Conservation (phyloP, 2,329 filamentous ascomycete genomes). For the Zopfia rhizophila region DNA sequence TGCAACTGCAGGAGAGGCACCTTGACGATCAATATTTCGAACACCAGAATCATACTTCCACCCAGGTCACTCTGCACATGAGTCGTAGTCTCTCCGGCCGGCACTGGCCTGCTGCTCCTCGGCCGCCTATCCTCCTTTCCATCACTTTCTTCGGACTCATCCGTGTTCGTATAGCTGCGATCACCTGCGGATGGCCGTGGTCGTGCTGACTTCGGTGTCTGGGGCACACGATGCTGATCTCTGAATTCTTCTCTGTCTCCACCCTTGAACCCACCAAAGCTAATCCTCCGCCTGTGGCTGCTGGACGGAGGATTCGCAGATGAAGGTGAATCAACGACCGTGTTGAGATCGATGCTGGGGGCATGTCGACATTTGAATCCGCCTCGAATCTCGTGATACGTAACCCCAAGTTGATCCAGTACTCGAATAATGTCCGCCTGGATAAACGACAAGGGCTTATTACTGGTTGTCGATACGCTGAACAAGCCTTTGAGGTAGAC, state of each 20-base stretch:
- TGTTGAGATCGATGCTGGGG: slow-evolving; percentile 88
- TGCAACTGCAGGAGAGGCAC: slow-evolving; percentile 92
- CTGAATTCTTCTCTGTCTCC: slow-evolving; percentile 76
- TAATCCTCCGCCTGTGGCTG: slow-evolving; percentile 80
- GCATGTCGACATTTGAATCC: slow-evolving; percentile 90
- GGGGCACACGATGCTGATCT: slow-evolving; percentile 66
- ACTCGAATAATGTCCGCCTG: slow-evolving; percentile 91
- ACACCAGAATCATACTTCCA: slow-evolving; percentile 83
- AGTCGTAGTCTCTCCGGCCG: slow-evolving; percentile 88
- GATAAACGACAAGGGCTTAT: slow-evolving; percentile 86
- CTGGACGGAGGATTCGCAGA: slow-evolving; percentile 40
- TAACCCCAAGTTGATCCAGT: slow-evolving; percentile 85
- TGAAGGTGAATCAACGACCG: slow-evolving; percentile 67
- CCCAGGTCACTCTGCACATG: slow-evolving; percentile 92
- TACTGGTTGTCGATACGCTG: slow-evolving; percentile 96
- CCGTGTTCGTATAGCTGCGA: slow-evolving; percentile 85
- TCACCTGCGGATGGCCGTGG: slow-evolving; percentile 65
- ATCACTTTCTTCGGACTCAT: slow-evolving; percentile 81
- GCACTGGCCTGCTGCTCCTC: slow-evolving; percentile 43
- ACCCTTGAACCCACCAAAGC: slow-evolving; percentile 77
- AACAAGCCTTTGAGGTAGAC: slow-evolving; percentile 97
- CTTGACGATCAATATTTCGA: slow-evolving; percentile 98
- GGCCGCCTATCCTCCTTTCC: slow-evolving; percentile 60
- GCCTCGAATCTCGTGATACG: slow-evolving; percentile 90
- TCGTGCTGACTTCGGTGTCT: slow-evolving; percentile 59